These are phyloP conservation scores for Penicillium silybi DNA, from an alignment of 495 filamentous ascomycete genomes.

Conservation along the genomic window DNA sequence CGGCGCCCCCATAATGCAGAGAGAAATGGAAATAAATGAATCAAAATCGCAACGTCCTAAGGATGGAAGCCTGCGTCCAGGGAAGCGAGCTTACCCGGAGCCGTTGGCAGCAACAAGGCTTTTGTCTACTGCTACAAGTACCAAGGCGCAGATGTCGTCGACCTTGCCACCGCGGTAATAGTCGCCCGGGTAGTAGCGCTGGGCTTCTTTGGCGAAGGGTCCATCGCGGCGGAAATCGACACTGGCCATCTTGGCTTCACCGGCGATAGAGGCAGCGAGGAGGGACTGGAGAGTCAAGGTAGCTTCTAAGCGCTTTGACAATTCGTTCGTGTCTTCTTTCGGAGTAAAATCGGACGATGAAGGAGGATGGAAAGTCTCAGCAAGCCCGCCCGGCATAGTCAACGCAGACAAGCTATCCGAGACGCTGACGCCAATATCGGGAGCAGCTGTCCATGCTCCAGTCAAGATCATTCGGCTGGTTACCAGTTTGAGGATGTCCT, in stretches of 20 bases:
- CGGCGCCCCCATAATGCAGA: constrained; percentile 16
- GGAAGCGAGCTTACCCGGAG: neutral
- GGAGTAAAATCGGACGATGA: constrained; percentile 11
- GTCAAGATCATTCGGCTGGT: constrained; percentile 66
- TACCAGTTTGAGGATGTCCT: constrained; percentile 77
- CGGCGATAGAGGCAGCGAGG: constrained; percentile 72
- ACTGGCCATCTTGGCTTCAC: constrained; percentile 80
- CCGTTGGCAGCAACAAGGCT: constrained; percentile 1
- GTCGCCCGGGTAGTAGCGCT: constrained; percentile 78
- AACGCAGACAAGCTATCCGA: constrained; percentile 50
- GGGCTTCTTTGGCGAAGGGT: constrained; percentile 91
- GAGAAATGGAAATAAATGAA: constrained; percentile 1
- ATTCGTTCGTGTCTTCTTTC: neutral
- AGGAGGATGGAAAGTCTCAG: constrained; percentile 19
- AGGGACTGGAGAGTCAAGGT: constrained; percentile 60
- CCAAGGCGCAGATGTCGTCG: constrained; percentile 83
- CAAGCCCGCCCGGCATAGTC: constrained; percentile 44
- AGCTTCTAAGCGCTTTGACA: neutral
- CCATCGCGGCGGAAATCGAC: constrained; percentile 73
- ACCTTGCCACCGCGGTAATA: constrained; percentile 82
- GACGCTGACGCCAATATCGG: constrained; percentile 53
- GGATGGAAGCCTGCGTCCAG: no score
- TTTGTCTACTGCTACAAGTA: constrained; percentile 61
- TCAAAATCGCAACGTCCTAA: neutral
- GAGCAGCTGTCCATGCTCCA: constrained; percentile 66